Evolutionary conservation across 148 eudicot genomes (phyloP).

Genomic region (Rhododendron mucronatum): DNA sequence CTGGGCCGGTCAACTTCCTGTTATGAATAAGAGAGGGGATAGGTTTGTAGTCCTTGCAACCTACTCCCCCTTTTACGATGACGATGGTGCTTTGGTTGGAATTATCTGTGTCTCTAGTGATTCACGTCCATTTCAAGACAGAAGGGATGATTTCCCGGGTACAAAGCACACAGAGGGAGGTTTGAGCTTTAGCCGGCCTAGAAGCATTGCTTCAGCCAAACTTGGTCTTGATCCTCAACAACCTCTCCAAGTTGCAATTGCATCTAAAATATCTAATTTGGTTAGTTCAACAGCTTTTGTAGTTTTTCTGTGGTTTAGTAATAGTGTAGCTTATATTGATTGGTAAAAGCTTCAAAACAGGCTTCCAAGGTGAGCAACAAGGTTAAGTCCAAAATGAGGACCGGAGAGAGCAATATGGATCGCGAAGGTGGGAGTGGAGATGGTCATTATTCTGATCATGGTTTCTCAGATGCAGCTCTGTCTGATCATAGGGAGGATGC

Average conservation of each 20-base stretch:
- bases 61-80: conserved; percentile 80
- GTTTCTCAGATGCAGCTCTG: conserved; percentile 31
- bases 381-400: conserved; percentile 77
- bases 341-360: conserved; percentile 36
- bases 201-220: conserved; percentile 46
- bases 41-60: conserved; percentile 50
- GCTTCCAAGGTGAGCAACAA: conserved; percentile 91
- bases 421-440: conserved; percentile 76
- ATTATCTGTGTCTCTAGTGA: conserved; percentile 67
- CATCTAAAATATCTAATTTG: conserved; percentile 83
- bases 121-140: conserved; percentile 47
- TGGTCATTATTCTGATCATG: conserved; percentile 65
- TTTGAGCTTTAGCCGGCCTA: conserved; percentile 34
- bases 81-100: conserved; percentile 68
- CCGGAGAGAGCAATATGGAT: conserved; percentile 47
- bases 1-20: conserved; percentile 92
- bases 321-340: conserved; percentile 20
- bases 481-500: conserved; percentile 73
- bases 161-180: conserved; percentile 30
- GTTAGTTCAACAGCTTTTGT: conserved; percentile 36
- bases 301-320: conserved; percentile 3
- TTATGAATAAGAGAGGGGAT: conserved; percentile 51
- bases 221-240: conserved; percentile 92
- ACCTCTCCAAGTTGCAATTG: conserved; percentile 81
- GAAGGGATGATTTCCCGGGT: conserved; percentile 21